Evolutionary conservation across 1,139 yeast species (phyloP), one percentile per base, ranked within the genome.

Genomic region (Blastobotrys aristatus): DNA sequence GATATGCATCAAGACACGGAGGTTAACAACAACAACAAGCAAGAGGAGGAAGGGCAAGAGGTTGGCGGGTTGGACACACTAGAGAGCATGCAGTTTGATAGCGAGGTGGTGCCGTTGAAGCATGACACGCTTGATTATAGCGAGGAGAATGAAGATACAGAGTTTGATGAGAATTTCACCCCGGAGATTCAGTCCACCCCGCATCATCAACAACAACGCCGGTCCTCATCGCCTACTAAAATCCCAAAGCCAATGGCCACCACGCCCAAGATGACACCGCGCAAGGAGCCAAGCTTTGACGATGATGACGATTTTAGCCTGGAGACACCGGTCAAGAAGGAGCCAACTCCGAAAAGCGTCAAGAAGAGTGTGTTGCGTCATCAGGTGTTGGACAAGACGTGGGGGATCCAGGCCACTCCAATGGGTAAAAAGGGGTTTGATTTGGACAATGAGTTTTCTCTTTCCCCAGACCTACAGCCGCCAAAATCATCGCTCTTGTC

Each of bases 381-480:
- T 46, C 65, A 66, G 24, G 68, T 66, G 4, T 56, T 66, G 33
- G 65, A 66, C 51, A 57, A 59, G 43, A 63, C 61, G 44, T 67
- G 69, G 70, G 57, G 63, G 10, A 49, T 67, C 26, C 68, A 65
- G 43, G 68, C 60, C 8, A 66, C 71, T 8, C 71, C 71, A 10
- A 47, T 37, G 24, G 35, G 41, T 30, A 20, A 5, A 6, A 18
- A 16, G 13, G 14, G 31, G 44, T 20, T 14, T 4, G 26, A 16
- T 16, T 11, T 22, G 8, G 43, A 17, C 44, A 16, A 37, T 14
- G 44, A 34, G 22, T 46, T 44, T 11, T 44, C 43, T 31, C 51
- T 45, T 18, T 57, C 57, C 3, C 52, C 54, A 30, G 55, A 52
- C 21, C 52, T 54, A 21, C 45, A 45, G 20, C 59, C 59, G 2